Evolutionary conservation across 768 basidiomycete species (phyloP).

Genomic region (Tulasnella sp.): DNA sequence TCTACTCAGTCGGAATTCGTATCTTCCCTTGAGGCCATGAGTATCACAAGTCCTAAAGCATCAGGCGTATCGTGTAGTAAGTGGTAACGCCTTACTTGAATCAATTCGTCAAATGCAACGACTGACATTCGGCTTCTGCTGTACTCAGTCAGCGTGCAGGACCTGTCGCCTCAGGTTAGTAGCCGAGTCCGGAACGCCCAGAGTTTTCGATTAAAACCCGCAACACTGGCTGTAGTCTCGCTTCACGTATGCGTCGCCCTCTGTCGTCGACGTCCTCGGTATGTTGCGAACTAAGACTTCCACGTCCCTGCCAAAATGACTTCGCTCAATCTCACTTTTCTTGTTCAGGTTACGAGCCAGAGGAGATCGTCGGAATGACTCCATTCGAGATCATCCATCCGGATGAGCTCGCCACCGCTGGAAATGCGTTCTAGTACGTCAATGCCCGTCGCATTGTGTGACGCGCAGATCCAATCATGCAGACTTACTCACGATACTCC

Average conservation of each 20-base stretch:
- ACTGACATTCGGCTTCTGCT: background rate
- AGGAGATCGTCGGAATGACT: conserved; percentile 14
- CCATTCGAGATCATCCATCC: conserved; percentile 14
- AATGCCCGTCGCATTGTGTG: background rate
- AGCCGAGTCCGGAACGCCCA: background rate
- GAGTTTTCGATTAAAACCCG: background rate
- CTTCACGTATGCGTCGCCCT: conserved; percentile 13
- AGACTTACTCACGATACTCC: background rate
- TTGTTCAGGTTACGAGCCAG: conserved; percentile 11
- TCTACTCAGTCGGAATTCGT: no score
- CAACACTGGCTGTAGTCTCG: background rate
- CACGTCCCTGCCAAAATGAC: background rate
- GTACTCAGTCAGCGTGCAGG: conserved; percentile 13
- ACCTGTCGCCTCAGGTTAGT: conserved; percentile 11
- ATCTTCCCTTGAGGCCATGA: no score
- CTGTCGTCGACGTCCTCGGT: conserved; percentile 13
- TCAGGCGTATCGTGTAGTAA: conserved; percentile 9
- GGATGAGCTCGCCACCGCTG: conserved; percentile 4
- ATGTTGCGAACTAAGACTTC: background rate
- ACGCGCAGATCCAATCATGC: background rate
- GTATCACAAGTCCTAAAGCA: background rate
- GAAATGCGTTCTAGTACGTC: conserved; percentile 10
- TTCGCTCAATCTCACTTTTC: background rate
- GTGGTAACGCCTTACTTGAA: background rate
- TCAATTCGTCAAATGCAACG: background rate